Evolutionary conservation across 352 stramenopile genomes (phyloP), one percentile per base, ranked within the genome.

Genomic region (Globisporangium spinosum): DNA sequence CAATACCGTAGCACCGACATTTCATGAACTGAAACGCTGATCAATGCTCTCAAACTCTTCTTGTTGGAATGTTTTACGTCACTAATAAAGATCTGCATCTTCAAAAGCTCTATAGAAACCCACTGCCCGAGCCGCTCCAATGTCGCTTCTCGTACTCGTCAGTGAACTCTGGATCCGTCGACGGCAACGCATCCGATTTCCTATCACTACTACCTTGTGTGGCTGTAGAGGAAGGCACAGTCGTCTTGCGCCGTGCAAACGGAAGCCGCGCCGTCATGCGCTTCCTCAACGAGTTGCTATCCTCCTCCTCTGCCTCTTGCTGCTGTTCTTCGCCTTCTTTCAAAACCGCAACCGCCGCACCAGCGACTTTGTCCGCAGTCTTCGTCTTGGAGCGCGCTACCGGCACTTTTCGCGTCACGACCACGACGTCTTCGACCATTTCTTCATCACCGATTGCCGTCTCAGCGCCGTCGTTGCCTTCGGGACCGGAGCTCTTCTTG

Each of bases 91-190:
- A 43, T 43, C 35, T 15, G 35, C 35, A 47, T 17, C 38, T 0
- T 20, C 38, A 47, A 20, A 54, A 25, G 20, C 10, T 43, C 47
- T 70, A 79, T 12, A 74, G 54, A 40, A 82, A 85, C 7, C 80
- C 80, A 34, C 72, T 85, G 56, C 77, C 73, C 6, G 79, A 73
- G 25, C 74, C 75, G 45, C 69, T 83, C 77, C 69, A 86, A 64
- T 83, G 67, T 12, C 72, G 69, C 13, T 82, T 70, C 51, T 79
- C 74, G n/a, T 70, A 78, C 59, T 61, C 40, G 13, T 78, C 68
- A 13, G 71, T 63, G 57, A 77, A 77, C 45, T 89, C 71, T 20
- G 27, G 55, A 27, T 29, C 55, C n/a, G 20, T 10, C 29, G 55
- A 29, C 2, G 62, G 20, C 34, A 22, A 38, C 32, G 32, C 7